phyloP scores from a whole-genome alignment of 352 stramenopile species.

The Halophytophthora polymorphica region DNA sequence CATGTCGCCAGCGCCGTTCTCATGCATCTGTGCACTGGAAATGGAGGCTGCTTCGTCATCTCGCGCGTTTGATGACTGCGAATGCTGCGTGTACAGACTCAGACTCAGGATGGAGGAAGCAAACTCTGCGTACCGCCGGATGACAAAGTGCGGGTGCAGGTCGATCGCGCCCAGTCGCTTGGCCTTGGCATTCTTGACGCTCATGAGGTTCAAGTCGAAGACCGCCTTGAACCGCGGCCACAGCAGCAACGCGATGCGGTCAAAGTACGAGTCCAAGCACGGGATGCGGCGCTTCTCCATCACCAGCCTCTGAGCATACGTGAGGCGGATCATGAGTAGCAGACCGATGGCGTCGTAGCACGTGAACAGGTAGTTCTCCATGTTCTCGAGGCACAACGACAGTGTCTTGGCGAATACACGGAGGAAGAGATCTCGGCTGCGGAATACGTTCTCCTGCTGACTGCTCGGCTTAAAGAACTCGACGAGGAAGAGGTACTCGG shows the following conservation, averaged over 20 bases:
- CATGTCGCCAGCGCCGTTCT: conserved; percentile 90
- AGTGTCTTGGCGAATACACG: conserved; percentile 95
- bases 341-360: conserved; percentile 96
- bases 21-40: conserved; percentile 73
- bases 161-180: conserved; percentile 92
- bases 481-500: conserved; percentile 96
- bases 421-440: conserved; percentile 91
- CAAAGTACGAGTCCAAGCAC: conserved; percentile 95
- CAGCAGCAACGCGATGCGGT: conserved; percentile 93
- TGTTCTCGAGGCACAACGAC: conserved; percentile 94
- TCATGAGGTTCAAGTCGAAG: conserved; percentile 95
- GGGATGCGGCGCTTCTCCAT: conserved; percentile 88
- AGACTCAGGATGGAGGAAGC: conserved; percentile 94
- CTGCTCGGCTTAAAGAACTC: conserved; percentile 90
- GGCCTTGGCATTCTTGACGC: conserved; percentile 82
- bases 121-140: conserved; percentile 96
- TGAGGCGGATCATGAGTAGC: conserved; percentile 98
- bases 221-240: conserved; percentile 97
- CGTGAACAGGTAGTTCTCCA: conserved; percentile 98
- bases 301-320: conserved; percentile 77
- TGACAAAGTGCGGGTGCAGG: conserved; percentile 96
- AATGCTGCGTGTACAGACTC: conserved; percentile 65
- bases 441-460: conserved; percentile 58
- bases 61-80: conserved; percentile 9
- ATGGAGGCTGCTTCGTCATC: conserved; percentile 34